phyloP scores from a whole-genome alignment of 2,329 filamentous ascomycete genomes.

The Aspergillus awamori region DNA sequence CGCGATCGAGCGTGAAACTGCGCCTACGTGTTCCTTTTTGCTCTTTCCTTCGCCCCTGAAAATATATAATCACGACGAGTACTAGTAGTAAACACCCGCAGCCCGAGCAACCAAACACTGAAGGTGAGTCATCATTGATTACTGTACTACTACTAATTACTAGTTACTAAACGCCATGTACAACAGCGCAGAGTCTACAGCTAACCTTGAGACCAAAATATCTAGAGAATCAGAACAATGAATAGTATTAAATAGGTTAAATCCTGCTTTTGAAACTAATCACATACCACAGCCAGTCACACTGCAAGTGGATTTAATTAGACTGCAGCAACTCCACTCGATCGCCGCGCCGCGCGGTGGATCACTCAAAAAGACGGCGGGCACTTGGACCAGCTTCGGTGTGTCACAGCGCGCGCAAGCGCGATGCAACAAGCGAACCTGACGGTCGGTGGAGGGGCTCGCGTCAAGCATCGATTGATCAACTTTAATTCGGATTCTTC shows the following conservation, averaged over 20 bases:
- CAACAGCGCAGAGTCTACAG: too few species aligned
- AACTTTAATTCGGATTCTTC: background rate
- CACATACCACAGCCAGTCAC: background rate
- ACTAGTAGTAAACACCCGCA: background rate
- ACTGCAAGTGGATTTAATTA: constrained; percentile 1
- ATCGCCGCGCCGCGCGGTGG: constrained; percentile 13
- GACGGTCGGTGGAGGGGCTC: background rate
- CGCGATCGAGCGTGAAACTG: background rate
- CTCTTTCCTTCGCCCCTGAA: background rate
- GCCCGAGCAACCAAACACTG: background rate
- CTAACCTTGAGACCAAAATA: too few species aligned
- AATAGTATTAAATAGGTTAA: background rate
- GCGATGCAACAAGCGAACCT: background rate
- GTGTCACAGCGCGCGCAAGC: constrained; percentile 1
- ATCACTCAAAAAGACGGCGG: constrained; percentile 2
- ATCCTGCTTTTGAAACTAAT: background rate
- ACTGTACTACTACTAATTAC: background rate
- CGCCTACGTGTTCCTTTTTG: background rate
- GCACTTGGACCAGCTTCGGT: constrained; percentile 12
- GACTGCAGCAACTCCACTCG: constrained; percentile 12
- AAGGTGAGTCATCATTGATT: background rate
- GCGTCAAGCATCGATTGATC: background rate
- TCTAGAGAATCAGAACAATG: background rate
- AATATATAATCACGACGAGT: background rate
- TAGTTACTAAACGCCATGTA: too few species aligned